These are phyloP conservation scores for Emmonsiellopsis sp. DNA, from an alignment of 2,329 filamentous ascomycete genomes.

Conservation along the genomic window DNA sequence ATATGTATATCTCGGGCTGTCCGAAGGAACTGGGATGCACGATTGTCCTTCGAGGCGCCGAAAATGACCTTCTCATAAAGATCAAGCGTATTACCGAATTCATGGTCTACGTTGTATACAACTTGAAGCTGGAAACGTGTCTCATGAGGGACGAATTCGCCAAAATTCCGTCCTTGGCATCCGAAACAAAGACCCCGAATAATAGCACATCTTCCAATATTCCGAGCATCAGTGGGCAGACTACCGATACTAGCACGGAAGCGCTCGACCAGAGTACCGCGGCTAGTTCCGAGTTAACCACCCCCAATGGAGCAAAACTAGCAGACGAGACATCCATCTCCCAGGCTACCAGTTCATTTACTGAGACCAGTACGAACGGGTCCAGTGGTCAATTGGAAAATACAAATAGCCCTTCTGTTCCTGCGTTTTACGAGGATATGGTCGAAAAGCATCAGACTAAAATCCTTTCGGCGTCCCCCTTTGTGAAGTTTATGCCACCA, in stretches of 20 bases:
- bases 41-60: conserved; percentile 78
- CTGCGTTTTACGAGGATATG: conserved; percentile 91
- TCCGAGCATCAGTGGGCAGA: background rate
- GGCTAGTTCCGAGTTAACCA: conserved; percentile 2
- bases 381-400: conserved; percentile 39
- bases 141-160: conserved; percentile 89
- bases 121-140: conserved; percentile 89
- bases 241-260: background rate
- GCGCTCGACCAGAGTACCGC: background rate
- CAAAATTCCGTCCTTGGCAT: conserved; percentile 51
- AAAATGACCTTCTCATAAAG: conserved; percentile 59
- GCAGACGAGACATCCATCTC: conserved; percentile 13
- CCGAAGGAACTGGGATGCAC: conserved; percentile 87
- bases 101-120: conserved; percentile 98
- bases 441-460: conserved; percentile 89
- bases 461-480: conserved; percentile 88
- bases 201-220: background rate
- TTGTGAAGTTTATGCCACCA: conserved; percentile 89
- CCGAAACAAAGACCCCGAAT: conserved; percentile 9
- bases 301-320: conserved; percentile 8
- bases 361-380: conserved; percentile 11
- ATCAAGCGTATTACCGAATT: conserved; percentile 95
- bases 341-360: conserved; percentile 7
- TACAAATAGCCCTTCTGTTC: conserved; percentile 71
- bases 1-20: conserved; percentile 89